Evolutionary conservation across 495 filamentous ascomycete genomes (phyloP).

Genomic region (Aspergillus panamensis): DNA sequence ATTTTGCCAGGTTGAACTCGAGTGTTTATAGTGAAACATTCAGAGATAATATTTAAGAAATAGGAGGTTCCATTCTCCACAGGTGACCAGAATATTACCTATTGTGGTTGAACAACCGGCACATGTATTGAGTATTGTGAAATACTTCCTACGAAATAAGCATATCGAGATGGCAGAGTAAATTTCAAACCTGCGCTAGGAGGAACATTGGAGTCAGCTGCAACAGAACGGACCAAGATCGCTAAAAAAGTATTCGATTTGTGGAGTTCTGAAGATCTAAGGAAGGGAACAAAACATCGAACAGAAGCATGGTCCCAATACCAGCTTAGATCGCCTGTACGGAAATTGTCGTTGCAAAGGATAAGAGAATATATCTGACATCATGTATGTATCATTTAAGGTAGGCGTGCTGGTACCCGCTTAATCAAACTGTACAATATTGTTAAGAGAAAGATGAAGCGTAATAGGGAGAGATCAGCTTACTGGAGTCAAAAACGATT

Average conservation of each 20-base stretch:
- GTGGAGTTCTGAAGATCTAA: slow-evolving; percentile 9
- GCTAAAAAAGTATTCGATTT: neutral
- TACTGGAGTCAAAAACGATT: slow-evolving; percentile 96
- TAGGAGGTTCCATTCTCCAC: too few relatives aligned
- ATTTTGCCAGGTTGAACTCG: too few relatives aligned
- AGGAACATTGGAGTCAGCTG: neutral
- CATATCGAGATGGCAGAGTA: neutral
- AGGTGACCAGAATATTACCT: too few relatives aligned
- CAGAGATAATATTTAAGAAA: too few relatives aligned
- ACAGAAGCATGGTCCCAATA: slow-evolving; percentile 14
- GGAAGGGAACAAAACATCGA: slow-evolving; percentile 17
- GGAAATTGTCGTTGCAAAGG: slow-evolving; percentile 18
- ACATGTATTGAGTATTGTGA: too few relatives aligned
- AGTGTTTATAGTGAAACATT: too few relatives aligned
- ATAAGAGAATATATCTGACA: slow-evolving; percentile 15
- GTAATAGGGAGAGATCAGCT: slow-evolving; percentile 27
- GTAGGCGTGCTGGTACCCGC: slow-evolving; percentile 19
- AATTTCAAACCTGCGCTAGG: neutral
- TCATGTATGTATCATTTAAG: slow-evolving; percentile 18
- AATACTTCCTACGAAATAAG: neutral
- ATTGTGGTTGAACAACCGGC: too few relatives aligned
- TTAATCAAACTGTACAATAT: slow-evolving; percentile 40
- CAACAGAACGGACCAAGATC: neutral
- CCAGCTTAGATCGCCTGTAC: slow-evolving; percentile 24
- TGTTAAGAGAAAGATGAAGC: slow-evolving; percentile 1